Conservation (phyloP, 2,329 filamentous ascomycete species). For the Emergomyces africanus region DNA sequence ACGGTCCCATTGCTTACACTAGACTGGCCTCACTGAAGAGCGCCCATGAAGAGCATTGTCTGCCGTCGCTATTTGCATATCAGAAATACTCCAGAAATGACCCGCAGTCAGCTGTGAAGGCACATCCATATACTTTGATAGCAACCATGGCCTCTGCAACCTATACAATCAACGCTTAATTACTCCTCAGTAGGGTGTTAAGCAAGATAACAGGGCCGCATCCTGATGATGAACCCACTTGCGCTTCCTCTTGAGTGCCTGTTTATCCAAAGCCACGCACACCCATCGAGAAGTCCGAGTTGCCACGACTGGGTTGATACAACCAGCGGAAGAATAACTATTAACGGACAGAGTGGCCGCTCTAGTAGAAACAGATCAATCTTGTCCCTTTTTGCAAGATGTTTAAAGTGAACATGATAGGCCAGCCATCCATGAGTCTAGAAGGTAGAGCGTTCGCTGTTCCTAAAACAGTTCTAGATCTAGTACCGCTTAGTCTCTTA, state of each 20-base stretch:
- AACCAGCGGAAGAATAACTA: background rate
- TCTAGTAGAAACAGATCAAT: background rate
- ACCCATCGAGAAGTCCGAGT: conserved; percentile 8
- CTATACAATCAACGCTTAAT: conserved; percentile 6
- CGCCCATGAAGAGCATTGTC: conserved; percentile 10
- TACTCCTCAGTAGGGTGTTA: conserved; percentile 1
- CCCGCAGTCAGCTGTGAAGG: background rate
- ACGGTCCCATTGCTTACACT: background rate
- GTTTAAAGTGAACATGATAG: conserved; percentile 5
- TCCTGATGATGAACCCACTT: conserved; percentile 6
- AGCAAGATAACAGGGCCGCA: conserved; percentile 4
- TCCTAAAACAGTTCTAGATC: background rate
- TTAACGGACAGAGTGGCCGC: background rate
- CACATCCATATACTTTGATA: conserved; percentile 5
- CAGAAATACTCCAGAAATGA: background rate
- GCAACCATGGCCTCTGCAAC: conserved; percentile 7
- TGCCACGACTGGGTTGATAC: conserved; percentile 3
- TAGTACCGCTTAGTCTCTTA: background rate
- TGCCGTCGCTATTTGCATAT: conserved; percentile 3
- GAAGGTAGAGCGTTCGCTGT: background rate
- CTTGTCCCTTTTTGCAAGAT: background rate
- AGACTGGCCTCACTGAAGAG: conserved; percentile 4
- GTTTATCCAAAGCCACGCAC: conserved; percentile 8
- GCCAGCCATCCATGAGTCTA: background rate
- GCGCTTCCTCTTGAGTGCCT: conserved; percentile 7